Percentiles rank a stretch among this genome's conserved stretches.
Evolutionary conservation across 169 alveolate species (phyloP).

Genomic region (Toxoplasma gondii): DNA sequence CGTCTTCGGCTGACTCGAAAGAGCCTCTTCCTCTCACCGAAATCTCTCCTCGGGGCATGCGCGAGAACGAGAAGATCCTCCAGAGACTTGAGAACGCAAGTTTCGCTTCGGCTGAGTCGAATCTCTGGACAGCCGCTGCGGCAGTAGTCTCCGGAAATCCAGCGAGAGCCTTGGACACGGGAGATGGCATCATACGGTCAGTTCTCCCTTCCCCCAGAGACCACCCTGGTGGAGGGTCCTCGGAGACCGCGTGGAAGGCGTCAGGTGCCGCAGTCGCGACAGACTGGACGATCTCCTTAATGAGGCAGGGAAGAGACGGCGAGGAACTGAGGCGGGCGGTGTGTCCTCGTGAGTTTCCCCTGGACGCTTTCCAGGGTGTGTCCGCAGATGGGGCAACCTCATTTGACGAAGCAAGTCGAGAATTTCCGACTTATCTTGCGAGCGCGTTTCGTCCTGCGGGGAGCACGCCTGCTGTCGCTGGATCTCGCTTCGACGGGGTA

Average conservation of each 20-base stretch:
- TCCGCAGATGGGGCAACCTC: too few relatives aligned
- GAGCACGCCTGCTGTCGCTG: too few relatives aligned
- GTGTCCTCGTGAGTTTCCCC: too few relatives aligned
- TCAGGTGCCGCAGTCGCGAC: neutral
- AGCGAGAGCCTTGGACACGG: neutral
- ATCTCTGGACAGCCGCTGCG: constrained; percentile 8
- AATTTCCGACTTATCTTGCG: too few relatives aligned
- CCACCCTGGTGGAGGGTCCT: neutral
- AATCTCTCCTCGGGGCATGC: neutral
- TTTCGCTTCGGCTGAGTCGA: neutral
- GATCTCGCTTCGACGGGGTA: too few relatives aligned
- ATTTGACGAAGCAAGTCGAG: too few relatives aligned
- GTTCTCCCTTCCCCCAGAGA: neutral
- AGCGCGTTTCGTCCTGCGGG: too few relatives aligned
- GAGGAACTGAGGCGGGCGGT: neutral
- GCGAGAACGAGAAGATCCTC: neutral
- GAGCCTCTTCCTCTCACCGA: neutral
- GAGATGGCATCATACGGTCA: neutral
- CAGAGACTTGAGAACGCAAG: neutral
- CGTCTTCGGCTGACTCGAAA: neutral
- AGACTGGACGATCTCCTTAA: neutral
- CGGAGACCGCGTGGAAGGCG: neutral
- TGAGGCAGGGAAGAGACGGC: neutral
- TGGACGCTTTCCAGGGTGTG: too few relatives aligned
- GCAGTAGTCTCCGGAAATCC: neutral